A percentile compares a stretch with the other conserved stretches of the same genome.
Conservation (phyloP, 2,329 filamentous ascomycete genomes). For the Sporothrix protearum region DNA sequence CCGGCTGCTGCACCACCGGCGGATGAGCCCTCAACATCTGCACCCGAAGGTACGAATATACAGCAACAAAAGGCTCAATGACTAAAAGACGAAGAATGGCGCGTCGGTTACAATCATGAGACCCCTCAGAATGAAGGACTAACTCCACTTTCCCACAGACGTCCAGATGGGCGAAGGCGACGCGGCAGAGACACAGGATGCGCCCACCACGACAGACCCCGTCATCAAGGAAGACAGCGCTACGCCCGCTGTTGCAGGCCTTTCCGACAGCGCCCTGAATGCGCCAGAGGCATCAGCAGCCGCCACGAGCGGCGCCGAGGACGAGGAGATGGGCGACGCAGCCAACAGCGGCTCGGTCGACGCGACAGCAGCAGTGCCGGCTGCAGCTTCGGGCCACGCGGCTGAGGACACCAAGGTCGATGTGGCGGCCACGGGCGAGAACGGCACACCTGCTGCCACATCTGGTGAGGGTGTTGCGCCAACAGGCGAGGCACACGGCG, state of each 20-base stretch:
- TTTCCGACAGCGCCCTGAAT: constrained; percentile 64
- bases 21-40: constrained; percentile 38
- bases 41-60: not conserved
- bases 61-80: not conserved
- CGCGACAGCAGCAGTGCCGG: constrained; percentile 13
- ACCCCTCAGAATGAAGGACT: not conserved
- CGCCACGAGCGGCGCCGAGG: constrained; percentile 60
- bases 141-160: constrained; percentile 44
- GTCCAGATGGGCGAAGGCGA: constrained; percentile 59
- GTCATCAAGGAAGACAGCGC: constrained; percentile 60
- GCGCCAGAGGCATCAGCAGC: constrained; percentile 61
- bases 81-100: not conserved
- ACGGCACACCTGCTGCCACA: not conserved
- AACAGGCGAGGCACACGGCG: not conserved
- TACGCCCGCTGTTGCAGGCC: constrained; percentile 53
- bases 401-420: constrained; percentile 23
- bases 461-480: constrained; percentile 11
- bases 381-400: not conserved
- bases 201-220: constrained; percentile 38
- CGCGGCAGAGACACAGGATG: constrained; percentile 27
- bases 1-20: constrained; percentile 54
- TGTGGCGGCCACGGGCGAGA: constrained; percentile 17
- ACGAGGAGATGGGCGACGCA: constrained; percentile 76
- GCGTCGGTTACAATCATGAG: not conserved
- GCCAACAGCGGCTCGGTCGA: not conserved